Evolutionary conservation across 495 filamentous ascomycete genomes (phyloP).

Genomic region (Chaetomidium leptoderma): DNA sequence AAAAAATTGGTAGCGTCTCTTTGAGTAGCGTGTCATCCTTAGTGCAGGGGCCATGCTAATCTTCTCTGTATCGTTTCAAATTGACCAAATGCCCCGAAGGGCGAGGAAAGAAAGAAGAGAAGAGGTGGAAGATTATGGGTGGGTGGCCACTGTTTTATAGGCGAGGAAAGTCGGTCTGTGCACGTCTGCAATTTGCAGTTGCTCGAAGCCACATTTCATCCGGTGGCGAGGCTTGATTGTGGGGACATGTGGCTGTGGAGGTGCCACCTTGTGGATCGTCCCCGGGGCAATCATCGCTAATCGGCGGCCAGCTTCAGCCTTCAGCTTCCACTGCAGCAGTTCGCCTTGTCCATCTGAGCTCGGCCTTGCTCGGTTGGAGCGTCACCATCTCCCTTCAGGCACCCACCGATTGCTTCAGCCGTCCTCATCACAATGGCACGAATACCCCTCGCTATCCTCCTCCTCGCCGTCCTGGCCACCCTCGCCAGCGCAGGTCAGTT

Average conservation of each 20-base stretch:
- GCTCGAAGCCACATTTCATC: neutral
- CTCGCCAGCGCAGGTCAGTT: constrained; percentile 38
- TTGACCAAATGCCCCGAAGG: constrained; percentile 39
- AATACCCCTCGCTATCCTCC: constrained; percentile 27
- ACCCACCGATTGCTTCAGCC: neutral
- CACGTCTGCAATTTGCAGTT: constrained; percentile 12
- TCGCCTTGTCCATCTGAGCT: neutral
- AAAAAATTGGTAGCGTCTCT: constrained; percentile 90
- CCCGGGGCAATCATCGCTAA: neutral
- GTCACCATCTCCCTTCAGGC: neutral
- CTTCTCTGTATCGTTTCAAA: constrained; percentile 63
- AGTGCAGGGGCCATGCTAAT: constrained; percentile 99
- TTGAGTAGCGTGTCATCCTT: constrained; percentile 99
- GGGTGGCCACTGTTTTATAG: constrained; percentile 16
- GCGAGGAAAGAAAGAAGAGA: constrained; percentile 27
- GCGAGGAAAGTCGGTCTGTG: constrained; percentile 21
- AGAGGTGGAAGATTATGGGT: constrained; percentile 16
- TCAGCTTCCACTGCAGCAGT: too few species aligned
- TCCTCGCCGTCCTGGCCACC: constrained; percentile 32
- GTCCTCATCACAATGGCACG: constrained; percentile 28
- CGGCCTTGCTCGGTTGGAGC: neutral
- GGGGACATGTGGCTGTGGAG: neutral
- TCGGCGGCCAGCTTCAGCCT: neutral
- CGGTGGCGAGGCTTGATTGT: neutral
- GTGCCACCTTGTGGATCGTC: neutral